A percentile compares a stretch with the other conserved stretches of the same genome.
Evolutionary conservation across 192 early-diverging fungal genomes (phyloP).

Genomic region (Rhizophagus prolifer): DNA sequence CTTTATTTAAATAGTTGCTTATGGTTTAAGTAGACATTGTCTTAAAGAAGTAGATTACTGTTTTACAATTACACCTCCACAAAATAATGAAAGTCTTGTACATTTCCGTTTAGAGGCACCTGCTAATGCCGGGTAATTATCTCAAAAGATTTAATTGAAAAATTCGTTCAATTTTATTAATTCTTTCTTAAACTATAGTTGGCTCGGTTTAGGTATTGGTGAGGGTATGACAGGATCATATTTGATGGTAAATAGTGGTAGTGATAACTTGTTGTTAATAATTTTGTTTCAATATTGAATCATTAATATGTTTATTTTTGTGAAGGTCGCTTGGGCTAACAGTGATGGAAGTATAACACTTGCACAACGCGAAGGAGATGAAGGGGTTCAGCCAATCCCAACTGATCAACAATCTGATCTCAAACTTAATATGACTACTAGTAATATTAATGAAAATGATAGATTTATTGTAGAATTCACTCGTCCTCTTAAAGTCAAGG

Average conservation of each 20-base stretch:
- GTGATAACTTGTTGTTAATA: not conserved
- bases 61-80: not conserved
- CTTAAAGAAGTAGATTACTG: not conserved
- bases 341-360: not conserved
- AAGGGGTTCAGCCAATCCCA: not conserved
- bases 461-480: not conserved
- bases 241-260: slow-evolving; percentile 18
- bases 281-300: not conserved
- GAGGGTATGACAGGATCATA: slow-evolving; percentile 14
- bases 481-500: not conserved
- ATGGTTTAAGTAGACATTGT: not conserved
- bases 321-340: slow-evolving; percentile 19
- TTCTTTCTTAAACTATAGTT: not conserved
- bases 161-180: not conserved
- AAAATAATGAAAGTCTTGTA: not conserved
- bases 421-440: not conserved
- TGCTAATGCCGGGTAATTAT: slow-evolving; percentile 16
- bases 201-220: slow-evolving; percentile 22
- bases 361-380: slow-evolving; percentile 9
- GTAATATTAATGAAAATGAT: not conserved
- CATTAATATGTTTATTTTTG: not conserved
- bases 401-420: slow-evolving; percentile 21
- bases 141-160: not conserved
- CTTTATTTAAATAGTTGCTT: not conserved
- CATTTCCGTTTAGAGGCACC: slow-evolving; percentile 10